Conservation (phyloP, 306 rosid species). For the Adenanthera pavonina region DNA sequence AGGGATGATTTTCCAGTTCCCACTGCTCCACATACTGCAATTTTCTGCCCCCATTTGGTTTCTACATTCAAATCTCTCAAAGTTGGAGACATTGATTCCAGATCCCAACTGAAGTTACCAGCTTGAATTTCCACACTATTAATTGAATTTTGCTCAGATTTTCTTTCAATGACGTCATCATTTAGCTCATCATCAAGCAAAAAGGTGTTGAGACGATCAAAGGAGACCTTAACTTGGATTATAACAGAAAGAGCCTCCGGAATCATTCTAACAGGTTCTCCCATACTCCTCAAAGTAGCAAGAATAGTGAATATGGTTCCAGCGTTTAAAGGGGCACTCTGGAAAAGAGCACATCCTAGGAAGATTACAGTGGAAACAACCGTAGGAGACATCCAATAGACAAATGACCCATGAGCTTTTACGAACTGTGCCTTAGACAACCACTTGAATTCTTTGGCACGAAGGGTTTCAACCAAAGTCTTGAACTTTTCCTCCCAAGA, state of each 20-base stretch:
- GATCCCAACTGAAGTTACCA: slow-evolving; percentile 74
- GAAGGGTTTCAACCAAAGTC: slow-evolving; percentile 46
- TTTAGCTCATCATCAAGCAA: slow-evolving; percentile 71
- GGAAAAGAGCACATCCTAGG: slow-evolving; percentile 54
- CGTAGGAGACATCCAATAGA: slow-evolving; percentile 82
- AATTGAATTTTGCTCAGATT: slow-evolving; percentile 18
- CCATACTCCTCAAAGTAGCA: slow-evolving; percentile 62
- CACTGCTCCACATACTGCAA: slow-evolving; percentile 79
- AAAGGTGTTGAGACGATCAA: slow-evolving; percentile 64
- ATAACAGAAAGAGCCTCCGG: slow-evolving; percentile 75
- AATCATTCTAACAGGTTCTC: slow-evolving; percentile 72
- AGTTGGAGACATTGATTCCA: slow-evolving; percentile 52
- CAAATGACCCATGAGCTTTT: slow-evolving; percentile 51
- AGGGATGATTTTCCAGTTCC: slow-evolving; percentile 90
- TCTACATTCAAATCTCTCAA: slow-evolving; percentile 57
- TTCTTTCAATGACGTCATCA: slow-evolving; percentile 33
- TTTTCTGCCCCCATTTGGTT: slow-evolving; percentile 60
- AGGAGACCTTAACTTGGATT: slow-evolving; percentile 78
- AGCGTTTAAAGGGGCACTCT: slow-evolving; percentile 73
- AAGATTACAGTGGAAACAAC: slow-evolving; percentile 64
- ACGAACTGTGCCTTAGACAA: slow-evolving; percentile 50
- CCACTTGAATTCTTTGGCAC: slow-evolving; percentile 70
- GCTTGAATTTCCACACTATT: slow-evolving; percentile 50
- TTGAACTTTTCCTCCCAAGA: slow-evolving; percentile 86
- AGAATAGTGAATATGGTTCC: slow-evolving; percentile 81